Evolutionary conservation across 2,329 filamentous ascomycete species (phyloP).

Genomic region (Claviceps quebecensis): DNA sequence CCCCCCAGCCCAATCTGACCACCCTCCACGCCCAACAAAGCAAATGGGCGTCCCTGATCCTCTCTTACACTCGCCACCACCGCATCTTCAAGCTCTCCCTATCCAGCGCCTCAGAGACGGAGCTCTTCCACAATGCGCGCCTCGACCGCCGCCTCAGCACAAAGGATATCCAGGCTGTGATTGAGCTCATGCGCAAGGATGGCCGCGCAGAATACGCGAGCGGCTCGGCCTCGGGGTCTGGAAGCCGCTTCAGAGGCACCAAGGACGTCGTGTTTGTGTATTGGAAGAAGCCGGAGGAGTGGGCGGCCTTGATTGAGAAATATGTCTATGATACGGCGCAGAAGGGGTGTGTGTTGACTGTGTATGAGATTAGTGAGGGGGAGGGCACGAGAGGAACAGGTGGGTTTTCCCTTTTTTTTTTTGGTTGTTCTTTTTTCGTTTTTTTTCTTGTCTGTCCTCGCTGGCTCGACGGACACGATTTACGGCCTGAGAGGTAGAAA

Average conservation of each 20-base stretch:
- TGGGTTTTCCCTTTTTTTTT: slow-evolving; percentile 16
- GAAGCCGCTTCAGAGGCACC: slow-evolving; percentile 4
- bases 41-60: slow-evolving; percentile 79
- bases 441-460: not conserved
- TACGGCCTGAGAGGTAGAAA: not conserved
- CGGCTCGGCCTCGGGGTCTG: not conserved
- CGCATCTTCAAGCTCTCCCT: slow-evolving; percentile 64
- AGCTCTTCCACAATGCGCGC: slow-evolving; percentile 43
- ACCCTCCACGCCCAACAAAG: slow-evolving; percentile 63
- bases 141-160: slow-evolving; percentile 37
- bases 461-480: not conserved
- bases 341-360: slow-evolving; percentile 74
- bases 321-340: slow-evolving; percentile 85
- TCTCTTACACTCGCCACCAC: slow-evolving; percentile 68
- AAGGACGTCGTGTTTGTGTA: slow-evolving; percentile 55
- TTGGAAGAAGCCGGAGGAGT: slow-evolving; percentile 82
- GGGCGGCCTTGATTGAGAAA: slow-evolving; percentile 62
- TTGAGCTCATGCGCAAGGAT: slow-evolving; percentile 45
- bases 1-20: slow-evolving; percentile 58
- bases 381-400: slow-evolving; percentile 60
- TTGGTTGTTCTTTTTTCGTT: no score
- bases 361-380: slow-evolving; percentile 86
- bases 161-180: slow-evolving; percentile 40
- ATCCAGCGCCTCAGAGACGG: slow-evolving; percentile 34
- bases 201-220: slow-evolving; percentile 53